phyloP scores from a whole-genome alignment of 2,329 filamentous ascomycete species.

The Apiospora pterosperma region DNA sequence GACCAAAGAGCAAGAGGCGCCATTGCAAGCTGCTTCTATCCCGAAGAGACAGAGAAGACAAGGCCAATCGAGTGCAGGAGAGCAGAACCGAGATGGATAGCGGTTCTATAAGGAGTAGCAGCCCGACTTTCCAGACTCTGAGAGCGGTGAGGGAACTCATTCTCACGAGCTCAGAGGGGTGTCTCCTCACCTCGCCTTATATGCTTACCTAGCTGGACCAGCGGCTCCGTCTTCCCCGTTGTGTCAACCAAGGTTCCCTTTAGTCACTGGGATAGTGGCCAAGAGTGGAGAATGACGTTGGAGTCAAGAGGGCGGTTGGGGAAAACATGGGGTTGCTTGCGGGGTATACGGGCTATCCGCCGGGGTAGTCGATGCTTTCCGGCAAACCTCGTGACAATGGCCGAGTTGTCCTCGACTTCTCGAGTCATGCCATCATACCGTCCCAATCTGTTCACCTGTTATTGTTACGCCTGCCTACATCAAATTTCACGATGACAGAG shows the following conservation, averaged over 20 bases:
- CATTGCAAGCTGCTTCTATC: slow-evolving; percentile 14
- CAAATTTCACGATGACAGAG: too few relatives aligned
- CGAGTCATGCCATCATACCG: too few relatives aligned
- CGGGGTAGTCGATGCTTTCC: background rate
- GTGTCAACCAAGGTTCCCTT: background rate
- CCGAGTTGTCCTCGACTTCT: too few relatives aligned
- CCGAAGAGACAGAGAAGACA: background rate
- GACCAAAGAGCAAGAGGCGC: background rate
- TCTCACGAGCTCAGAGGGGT: background rate
- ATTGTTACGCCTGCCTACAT: too few relatives aligned
- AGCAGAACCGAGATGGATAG: background rate
- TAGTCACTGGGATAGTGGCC: background rate
- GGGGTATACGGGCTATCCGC: background rate
- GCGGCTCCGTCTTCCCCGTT: slow-evolving; percentile 5
- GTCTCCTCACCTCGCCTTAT: background rate
- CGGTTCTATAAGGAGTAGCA: background rate
- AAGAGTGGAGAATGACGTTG: slow-evolving; percentile 5
- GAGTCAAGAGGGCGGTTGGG: background rate
- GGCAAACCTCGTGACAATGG: background rate
- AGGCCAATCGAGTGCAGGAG: background rate
- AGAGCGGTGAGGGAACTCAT: background rate
- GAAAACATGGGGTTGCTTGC: background rate
- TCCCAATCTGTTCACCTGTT: background rate
- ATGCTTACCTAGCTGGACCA: background rate
- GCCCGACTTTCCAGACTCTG: background rate